Percentiles rank a stretch among this genome's conserved stretches.
phyloP scores from a whole-genome alignment of 768 basidiomycete species.

The Psilocybe subaeruginosa region DNA sequence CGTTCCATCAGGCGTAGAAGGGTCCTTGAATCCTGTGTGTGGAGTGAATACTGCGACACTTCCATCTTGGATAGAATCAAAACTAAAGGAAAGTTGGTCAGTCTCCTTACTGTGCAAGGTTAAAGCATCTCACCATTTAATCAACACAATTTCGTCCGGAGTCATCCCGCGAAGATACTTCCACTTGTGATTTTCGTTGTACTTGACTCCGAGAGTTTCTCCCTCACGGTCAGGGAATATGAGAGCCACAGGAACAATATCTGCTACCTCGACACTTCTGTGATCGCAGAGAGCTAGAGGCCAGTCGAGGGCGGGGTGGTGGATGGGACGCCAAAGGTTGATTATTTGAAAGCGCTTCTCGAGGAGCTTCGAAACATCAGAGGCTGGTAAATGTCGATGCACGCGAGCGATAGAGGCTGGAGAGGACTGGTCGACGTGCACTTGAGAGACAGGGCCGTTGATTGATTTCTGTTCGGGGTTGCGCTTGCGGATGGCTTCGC shows the following conservation, averaged over 20 bases:
- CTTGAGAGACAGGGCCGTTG: slow-evolving; percentile 39
- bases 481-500: slow-evolving; percentile 50
- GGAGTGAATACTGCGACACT: slow-evolving; percentile 60
- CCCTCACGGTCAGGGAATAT: slow-evolving; percentile 53
- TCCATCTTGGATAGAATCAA: slow-evolving; percentile 38
- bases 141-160: slow-evolving; percentile 50
- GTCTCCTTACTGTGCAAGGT: neutral
- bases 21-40: slow-evolving; percentile 62
- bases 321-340: slow-evolving; percentile 65
- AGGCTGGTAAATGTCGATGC: slow-evolving; percentile 50
- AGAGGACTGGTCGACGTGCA: slow-evolving; percentile 58
- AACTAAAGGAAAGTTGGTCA: slow-evolving; percentile 12
- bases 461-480: slow-evolving; percentile 32
- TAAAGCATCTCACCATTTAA: slow-evolving; percentile 47
- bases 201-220: slow-evolving; percentile 50
- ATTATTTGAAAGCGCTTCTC: slow-evolving; percentile 58
- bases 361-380: slow-evolving; percentile 45
- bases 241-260: slow-evolving; percentile 46
- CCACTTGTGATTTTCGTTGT: slow-evolving; percentile 53
- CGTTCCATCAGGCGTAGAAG: slow-evolving; percentile 49
- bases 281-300: slow-evolving; percentile 58
- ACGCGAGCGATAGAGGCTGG: slow-evolving; percentile 49
- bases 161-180: slow-evolving; percentile 49
- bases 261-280: slow-evolving; percentile 43
- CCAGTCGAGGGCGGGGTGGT: slow-evolving; percentile 48